These are phyloP conservation scores for Aquanectria penicillioides DNA, from an alignment of 2,329 filamentous ascomycete genomes.

Conservation along the genomic window DNA sequence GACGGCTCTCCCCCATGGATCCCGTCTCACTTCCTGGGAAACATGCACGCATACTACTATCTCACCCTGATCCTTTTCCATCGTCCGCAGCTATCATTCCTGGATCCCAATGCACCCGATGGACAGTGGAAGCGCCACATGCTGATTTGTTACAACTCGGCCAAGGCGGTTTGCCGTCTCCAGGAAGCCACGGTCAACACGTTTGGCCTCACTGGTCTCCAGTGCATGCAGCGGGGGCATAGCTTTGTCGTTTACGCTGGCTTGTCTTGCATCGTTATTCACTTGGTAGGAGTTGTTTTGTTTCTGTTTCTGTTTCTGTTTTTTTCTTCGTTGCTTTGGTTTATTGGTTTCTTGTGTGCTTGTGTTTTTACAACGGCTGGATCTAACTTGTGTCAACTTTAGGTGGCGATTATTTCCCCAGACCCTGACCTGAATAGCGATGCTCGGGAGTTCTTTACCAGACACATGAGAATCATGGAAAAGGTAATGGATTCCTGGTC, in stretches of 20 bases:
- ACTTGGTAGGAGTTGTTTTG: constrained; percentile 74
- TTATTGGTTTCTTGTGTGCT: no score
- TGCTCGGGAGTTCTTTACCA: constrained; percentile 87
- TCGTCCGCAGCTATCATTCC: constrained; percentile 82
- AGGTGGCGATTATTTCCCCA: constrained; percentile 94
- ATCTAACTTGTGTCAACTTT: constrained; percentile 9
- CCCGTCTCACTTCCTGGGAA: constrained; percentile 86
- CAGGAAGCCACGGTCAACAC: constrained; percentile 84
- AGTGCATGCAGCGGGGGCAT: constrained; percentile 93
- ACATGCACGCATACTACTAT: constrained; percentile 90
- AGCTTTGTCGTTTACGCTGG: constrained; percentile 96
- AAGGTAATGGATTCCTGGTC: constrained; percentile 84
- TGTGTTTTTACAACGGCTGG: neutral
- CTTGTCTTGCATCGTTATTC: constrained; percentile 90
- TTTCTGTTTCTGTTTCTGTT: no score
- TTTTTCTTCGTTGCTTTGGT: no score
- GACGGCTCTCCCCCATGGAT: constrained; percentile 87
- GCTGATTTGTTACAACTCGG: constrained; percentile 84
- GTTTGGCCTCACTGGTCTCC: constrained; percentile 81
- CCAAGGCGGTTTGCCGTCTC: constrained; percentile 84
- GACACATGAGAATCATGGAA: constrained; percentile 94
- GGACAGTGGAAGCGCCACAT: constrained; percentile 90
- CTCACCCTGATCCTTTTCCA: constrained; percentile 87
- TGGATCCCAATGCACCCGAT: constrained; percentile 76
- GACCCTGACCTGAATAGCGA: constrained; percentile 88